Evolutionary conservation across 768 basidiomycete species (phyloP).

Genomic region (Kwoniella heveanensis): DNA sequence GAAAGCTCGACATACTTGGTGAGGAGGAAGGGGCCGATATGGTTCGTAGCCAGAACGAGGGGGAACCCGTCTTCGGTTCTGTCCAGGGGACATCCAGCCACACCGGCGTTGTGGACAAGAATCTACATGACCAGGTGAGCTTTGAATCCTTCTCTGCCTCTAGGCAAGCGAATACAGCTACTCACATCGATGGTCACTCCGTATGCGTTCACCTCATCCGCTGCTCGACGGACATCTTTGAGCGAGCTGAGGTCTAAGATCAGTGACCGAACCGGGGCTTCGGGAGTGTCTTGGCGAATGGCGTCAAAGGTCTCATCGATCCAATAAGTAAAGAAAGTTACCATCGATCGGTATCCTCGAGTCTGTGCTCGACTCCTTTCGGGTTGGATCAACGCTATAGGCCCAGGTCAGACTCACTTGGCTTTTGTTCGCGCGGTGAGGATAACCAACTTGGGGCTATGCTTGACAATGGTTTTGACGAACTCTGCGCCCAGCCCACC

Average conservation of each 20-base stretch:
- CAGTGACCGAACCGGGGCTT: conserved; percentile 13
- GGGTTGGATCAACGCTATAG: too few species aligned
- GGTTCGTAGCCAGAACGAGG: conserved; percentile 10
- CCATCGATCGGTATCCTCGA: too few species aligned
- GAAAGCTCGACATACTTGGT: conserved; percentile 31
- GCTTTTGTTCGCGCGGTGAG: conserved; percentile 11
- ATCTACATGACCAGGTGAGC: too few species aligned
- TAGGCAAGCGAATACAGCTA: too few species aligned
- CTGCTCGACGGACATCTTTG: conserved; percentile 11
- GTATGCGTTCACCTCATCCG: conserved; percentile 12
- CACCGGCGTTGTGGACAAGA: conserved; percentile 17
- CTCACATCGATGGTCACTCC: conserved; percentile 21
- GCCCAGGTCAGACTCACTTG: conserved; percentile 26
- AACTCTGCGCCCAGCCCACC: conserved; percentile 25
- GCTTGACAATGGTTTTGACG: conserved; percentile 16
- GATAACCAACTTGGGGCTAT: conserved; percentile 15
- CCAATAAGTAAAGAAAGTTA: not conserved
- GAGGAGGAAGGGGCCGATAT: conserved; percentile 26
- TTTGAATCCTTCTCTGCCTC: too few species aligned
- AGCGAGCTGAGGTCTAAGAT: conserved; percentile 20
- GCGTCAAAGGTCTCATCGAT: conserved; percentile 12
- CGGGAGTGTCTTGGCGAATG: conserved; percentile 13
- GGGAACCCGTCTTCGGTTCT: conserved; percentile 13
- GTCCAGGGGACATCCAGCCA: conserved; percentile 12
- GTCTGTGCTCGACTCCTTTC: too few species aligned